Evolutionary conservation across 495 filamentous ascomycete species (phyloP).

Genomic region (Aspergillus nidulans): DNA sequence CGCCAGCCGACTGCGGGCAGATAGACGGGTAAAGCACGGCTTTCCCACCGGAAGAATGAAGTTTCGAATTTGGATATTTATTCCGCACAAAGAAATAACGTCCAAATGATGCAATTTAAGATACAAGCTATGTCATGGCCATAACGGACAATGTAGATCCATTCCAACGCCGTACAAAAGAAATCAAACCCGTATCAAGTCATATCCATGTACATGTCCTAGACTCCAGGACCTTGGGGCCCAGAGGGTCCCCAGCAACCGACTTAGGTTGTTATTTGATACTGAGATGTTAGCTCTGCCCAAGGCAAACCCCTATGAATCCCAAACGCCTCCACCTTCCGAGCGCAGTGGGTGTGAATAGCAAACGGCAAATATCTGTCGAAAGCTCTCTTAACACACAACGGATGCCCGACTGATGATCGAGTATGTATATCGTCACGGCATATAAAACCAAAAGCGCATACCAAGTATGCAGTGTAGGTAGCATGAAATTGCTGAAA

Average conservation of each 20-base stretch:
- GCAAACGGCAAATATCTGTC: not conserved
- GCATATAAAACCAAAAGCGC: slow-evolving; percentile 22
- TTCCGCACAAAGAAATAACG: not conserved
- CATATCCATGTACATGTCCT: slow-evolving; percentile 20
- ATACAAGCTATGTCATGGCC: not conserved
- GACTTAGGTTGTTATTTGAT: not conserved
- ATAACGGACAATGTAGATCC: not conserved
- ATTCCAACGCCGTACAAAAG: slow-evolving; percentile 8
- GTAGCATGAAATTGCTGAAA: not conserved
- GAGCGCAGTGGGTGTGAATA: not conserved
- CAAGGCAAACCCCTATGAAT: not conserved
- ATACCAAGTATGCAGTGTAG: slow-evolving; percentile 11
- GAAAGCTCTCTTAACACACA: not conserved
- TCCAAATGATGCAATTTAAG: not conserved
- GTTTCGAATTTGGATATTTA: not conserved
- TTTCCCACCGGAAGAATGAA: not conserved
- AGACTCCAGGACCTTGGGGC: slow-evolving; percentile 8
- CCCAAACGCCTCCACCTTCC: slow-evolving; percentile 5
- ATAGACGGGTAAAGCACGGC: too few species aligned
- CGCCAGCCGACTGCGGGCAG: too few species aligned
- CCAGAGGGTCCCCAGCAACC: not conserved
- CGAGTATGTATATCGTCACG: slow-evolving; percentile 24
- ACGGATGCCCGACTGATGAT: slow-evolving; percentile 11
- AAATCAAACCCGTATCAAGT: slow-evolving; percentile 14
- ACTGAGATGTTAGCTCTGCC: not conserved